Percentiles rank a stretch among this genome's conserved stretches.
Evolutionary conservation across 116 monocot genomes (phyloP).

Genomic region (Cymodocea nodosa): DNA sequence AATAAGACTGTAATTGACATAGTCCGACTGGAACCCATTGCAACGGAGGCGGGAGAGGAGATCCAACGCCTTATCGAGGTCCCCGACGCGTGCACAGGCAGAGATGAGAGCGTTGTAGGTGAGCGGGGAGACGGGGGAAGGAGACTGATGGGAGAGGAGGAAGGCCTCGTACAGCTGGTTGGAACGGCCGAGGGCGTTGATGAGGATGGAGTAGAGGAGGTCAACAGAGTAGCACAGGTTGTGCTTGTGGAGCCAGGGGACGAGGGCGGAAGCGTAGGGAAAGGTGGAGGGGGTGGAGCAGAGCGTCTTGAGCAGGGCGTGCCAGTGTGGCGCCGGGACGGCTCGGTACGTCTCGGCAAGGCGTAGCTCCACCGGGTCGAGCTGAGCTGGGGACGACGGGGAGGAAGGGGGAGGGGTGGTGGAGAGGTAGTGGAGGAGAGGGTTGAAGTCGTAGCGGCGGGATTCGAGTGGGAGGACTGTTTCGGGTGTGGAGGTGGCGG

Average conservation of each 20-base stretch:
- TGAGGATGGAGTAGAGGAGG: conserved; percentile 79
- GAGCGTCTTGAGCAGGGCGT: conserved; percentile 62
- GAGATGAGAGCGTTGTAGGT: conserved; percentile 70
- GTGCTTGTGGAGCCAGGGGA: conserved; percentile 76
- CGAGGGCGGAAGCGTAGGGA: conserved; percentile 53
- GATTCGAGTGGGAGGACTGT: conserved; percentile 10
- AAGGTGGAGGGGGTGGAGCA: conserved; percentile 44
- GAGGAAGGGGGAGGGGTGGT: conserved; percentile 2
- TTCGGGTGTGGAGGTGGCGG: conserved; percentile 6
- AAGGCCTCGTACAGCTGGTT: conserved; percentile 29
- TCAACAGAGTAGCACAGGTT: conserved; percentile 72
- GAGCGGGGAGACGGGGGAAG: conserved; percentile 38
- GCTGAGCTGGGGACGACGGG: conserved; percentile 11
- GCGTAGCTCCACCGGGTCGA: conserved; percentile 35
- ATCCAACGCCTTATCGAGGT: conserved; percentile 36
- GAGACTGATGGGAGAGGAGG: conserved; percentile 23
- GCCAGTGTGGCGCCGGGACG: conserved; percentile 79
- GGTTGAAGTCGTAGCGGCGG: conserved; percentile 45
- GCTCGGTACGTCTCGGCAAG: conserved; percentile 62
- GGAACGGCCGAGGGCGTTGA: conserved; percentile 59
- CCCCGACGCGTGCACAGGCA: conserved; percentile 33
- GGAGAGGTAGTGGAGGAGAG: conserved; percentile 28
- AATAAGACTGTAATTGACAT: conserved; percentile 45
- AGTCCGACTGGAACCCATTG: conserved; percentile 51
- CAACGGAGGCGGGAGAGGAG: conserved; percentile 42